Evolutionary conservation across 768 basidiomycete species (phyloP).

Genomic region (Goffeauzyma gilvescens): DNA sequence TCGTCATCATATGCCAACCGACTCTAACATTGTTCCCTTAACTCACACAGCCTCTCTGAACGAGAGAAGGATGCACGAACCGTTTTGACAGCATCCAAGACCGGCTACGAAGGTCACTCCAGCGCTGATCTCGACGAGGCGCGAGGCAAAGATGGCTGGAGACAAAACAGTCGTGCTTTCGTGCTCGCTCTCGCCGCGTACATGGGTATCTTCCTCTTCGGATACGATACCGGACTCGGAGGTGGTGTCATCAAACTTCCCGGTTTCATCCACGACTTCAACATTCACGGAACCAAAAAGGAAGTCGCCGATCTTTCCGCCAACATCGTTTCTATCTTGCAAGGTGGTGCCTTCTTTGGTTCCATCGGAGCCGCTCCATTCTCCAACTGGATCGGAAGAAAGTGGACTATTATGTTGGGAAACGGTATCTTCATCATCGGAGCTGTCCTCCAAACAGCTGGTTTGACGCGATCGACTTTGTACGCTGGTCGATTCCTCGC

Average conservation of each 20-base stretch:
- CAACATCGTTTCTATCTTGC: constrained; percentile 67
- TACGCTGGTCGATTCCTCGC: constrained; percentile 64
- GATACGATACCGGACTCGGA: constrained; percentile 40
- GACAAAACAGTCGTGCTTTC: constrained; percentile 5
- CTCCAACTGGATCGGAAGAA: constrained; percentile 41
- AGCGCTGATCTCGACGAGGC: too few species aligned
- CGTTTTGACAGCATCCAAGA: too few species aligned
- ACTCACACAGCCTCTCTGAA: too few species aligned
- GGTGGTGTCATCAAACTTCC: constrained; percentile 49
- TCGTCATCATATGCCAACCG: too few species aligned
- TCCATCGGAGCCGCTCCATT: constrained; percentile 37
- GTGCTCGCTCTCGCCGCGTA: constrained; percentile 13
- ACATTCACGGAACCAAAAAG: constrained; percentile 35
- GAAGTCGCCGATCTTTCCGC: constrained; percentile 45
- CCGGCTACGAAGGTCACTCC: too few species aligned
- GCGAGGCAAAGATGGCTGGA: not conserved
- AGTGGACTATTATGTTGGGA: constrained; percentile 45
- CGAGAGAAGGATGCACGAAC: too few species aligned
- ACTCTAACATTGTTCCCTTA: too few species aligned
- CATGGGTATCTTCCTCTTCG: constrained; percentile 13
- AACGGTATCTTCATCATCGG: constrained; percentile 46
- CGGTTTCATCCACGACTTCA: constrained; percentile 49
- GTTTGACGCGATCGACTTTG: constrained; percentile 46
- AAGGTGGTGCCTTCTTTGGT: constrained; percentile 71
- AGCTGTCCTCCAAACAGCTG: constrained; percentile 53